phyloP scores from a whole-genome alignment of 257 asterid genomes.

The Solanum medicagineum region DNA sequence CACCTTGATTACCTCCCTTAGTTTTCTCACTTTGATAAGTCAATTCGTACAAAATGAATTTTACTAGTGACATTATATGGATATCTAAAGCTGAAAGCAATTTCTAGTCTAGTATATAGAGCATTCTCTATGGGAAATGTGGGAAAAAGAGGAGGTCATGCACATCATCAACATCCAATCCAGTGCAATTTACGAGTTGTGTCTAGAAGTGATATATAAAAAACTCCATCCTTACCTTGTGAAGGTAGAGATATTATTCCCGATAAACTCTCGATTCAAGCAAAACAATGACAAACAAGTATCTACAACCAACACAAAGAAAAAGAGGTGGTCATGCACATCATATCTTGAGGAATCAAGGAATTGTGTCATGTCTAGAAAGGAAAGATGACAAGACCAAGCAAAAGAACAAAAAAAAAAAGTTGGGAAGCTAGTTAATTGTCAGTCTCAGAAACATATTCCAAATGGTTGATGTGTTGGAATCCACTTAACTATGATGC shows the following conservation, averaged over 20 bases:
- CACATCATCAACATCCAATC: not conserved
- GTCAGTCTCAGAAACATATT: not conserved
- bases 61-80: not conserved
- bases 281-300: not conserved
- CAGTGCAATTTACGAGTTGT: not conserved
- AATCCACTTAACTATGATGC: not conserved
- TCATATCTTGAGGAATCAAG: not conserved
- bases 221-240: not conserved
- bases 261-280: accelerated
- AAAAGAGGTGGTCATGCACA: not conserved
- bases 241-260: not conserved
- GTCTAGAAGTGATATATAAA: not conserved
- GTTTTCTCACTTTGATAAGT: not conserved
- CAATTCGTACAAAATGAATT: not conserved
- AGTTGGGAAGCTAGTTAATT: not conserved
- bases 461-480: not conserved
- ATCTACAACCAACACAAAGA: not conserved
- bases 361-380: not conserved
- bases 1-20: not conserved
- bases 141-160: not conserved
- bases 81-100: not conserved
- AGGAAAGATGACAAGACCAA: not conserved
- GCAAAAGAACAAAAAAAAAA: not conserved
- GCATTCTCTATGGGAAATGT: not conserved
- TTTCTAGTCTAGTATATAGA: not conserved